Evolutionary conservation across 768 basidiomycete genomes (phyloP).

Genomic region (Phanerodontia chrysosporium): DNA sequence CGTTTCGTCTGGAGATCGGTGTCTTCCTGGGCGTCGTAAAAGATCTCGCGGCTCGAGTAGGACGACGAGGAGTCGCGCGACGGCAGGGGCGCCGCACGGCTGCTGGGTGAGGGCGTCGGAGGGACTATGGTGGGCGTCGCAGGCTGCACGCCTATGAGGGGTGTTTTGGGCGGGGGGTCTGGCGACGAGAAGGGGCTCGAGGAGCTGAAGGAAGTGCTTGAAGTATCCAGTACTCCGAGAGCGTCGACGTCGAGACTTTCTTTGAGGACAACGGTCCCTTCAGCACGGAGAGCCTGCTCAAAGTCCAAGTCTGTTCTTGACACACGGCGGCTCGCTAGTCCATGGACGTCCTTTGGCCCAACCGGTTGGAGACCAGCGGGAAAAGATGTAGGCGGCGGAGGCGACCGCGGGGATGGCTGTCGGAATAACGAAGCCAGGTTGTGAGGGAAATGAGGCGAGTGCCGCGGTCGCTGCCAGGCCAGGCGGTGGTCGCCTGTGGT

Average conservation of each 20-base stretch:
- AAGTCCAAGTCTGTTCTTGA: constrained; percentile 81
- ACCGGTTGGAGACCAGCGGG: constrained; percentile 53
- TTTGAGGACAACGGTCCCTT: constrained; percentile 63
- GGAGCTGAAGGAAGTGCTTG: constrained; percentile 35
- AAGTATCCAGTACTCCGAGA: constrained; percentile 50
- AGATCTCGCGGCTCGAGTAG: constrained; percentile 50
- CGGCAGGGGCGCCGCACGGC: constrained; percentile 24
- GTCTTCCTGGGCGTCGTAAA: constrained; percentile 59
- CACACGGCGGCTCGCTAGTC: constrained; percentile 39
- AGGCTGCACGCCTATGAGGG: constrained; percentile 39
- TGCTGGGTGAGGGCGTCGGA: constrained; percentile 56
- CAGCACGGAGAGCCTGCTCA: constrained; percentile 65
- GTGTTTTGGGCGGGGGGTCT: constrained; percentile 32
- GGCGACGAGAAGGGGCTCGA: constrained; percentile 41
- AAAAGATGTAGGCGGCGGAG: constrained; percentile 41
- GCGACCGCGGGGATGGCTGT: constrained; percentile 39
- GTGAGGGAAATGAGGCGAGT: constrained; percentile 21
- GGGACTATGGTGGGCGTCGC: constrained; percentile 62
- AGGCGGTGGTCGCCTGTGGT: neutral
- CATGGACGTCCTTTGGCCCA: constrained; percentile 44
- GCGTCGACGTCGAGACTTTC: constrained; percentile 69
- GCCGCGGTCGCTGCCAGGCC: constrained; percentile 3
- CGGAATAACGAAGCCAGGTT: constrained; percentile 68
- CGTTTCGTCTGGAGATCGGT: constrained; percentile 68
- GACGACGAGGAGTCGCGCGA: constrained; percentile 43